Evolutionary conservation across 1,284 basidiomycete genomes (phyloP).

Genomic region (Athelia psychrophila): DNA sequence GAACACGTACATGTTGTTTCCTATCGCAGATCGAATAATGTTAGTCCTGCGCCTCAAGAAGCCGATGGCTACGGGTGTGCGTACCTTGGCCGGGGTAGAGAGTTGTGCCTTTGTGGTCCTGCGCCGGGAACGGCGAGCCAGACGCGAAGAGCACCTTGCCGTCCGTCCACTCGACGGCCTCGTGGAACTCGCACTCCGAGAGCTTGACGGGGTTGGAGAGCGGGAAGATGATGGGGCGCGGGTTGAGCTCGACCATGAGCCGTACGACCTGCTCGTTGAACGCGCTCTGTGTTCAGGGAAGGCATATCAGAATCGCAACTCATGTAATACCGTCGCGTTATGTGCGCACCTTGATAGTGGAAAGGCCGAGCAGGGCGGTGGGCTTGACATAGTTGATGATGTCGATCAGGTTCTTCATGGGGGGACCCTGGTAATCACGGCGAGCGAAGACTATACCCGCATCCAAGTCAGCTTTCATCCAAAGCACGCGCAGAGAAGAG

Average conservation of each 20-base stretch:
- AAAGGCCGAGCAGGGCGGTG: constrained; percentile 89
- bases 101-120: constrained; percentile 54
- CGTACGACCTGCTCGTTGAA: constrained; percentile 78
- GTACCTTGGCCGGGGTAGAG: constrained; percentile 89
- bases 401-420: constrained; percentile 74
- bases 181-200: constrained; percentile 83
- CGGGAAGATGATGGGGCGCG: constrained; percentile 91
- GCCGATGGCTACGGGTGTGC: no score
- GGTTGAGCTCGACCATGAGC: constrained; percentile 84
- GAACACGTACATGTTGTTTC: constrained; percentile 16
- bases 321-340: constrained; percentile 6
- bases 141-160: constrained; percentile 85
- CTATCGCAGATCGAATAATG: not conserved
- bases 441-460: constrained; percentile 70
- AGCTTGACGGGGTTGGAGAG: constrained; percentile 91
- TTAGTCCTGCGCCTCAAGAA: no score
- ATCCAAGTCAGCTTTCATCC: not conserved
- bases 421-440: constrained; percentile 73
- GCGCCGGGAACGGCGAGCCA: constrained; percentile 84
- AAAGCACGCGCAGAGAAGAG: not conserved
- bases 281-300: constrained; percentile 62
- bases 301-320: constrained; percentile 8
- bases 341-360: constrained; percentile 65
- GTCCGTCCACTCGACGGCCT: constrained; percentile 76
- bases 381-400: constrained; percentile 87